These are phyloP conservation scores for Dionaea muscipula DNA, from an alignment of 179 eudicot genomes.

Conservation along the genomic window DNA sequence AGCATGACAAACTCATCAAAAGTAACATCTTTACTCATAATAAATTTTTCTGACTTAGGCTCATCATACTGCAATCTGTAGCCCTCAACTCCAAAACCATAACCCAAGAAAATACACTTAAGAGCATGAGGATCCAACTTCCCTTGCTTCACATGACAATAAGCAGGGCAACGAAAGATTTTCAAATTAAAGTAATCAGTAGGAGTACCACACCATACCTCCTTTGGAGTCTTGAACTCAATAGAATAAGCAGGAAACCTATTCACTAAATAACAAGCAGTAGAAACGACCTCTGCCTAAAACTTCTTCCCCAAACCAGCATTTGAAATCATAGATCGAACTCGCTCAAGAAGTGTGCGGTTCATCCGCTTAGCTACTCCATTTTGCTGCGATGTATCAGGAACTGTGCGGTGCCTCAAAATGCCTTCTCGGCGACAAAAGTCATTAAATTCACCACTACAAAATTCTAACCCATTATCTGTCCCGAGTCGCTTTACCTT, in stretches of 20 bases:
- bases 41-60: not conserved
- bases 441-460: conserved; percentile 7
- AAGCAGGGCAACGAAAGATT: conserved; percentile 8
- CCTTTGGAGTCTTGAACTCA: conserved; percentile 7
- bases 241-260: not conserved
- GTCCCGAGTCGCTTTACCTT: conserved; percentile 9
- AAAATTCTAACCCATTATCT: conserved; percentile 15
- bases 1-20: conserved; percentile 4
- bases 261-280: not conserved
- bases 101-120: conserved; percentile 1
- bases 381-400: conserved; percentile 12
- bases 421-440: conserved; percentile 8
- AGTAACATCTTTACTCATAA: conserved; percentile 2
- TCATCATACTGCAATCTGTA: conserved; percentile 1
- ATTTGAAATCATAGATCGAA: conserved; percentile 3
- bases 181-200: not conserved
- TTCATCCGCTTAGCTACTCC: conserved; percentile 7
- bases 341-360: not conserved
- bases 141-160: conserved; percentile 5
- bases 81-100: not conserved
- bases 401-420: conserved; percentile 4
- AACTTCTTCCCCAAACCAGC: not conserved
- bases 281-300: conserved; percentile 1
- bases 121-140: not conserved
- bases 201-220: conserved; percentile 6